Evolutionary conservation across 805 yeast species (phyloP).

Genomic region (Tetrapisispora pingtungensis): DNA sequence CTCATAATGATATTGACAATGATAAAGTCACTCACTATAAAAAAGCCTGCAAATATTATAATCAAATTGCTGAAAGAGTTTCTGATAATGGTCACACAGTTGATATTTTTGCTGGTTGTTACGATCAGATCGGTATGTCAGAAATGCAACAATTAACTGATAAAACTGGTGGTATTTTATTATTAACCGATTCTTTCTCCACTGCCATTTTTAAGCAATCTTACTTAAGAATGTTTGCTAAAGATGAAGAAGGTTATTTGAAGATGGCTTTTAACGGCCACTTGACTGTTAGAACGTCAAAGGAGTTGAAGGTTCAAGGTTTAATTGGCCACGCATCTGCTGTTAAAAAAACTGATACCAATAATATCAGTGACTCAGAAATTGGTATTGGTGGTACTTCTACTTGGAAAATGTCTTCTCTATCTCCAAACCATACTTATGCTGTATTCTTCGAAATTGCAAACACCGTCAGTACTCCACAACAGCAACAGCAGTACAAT

Average conservation of each 20-base stretch:
- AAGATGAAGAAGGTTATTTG: slow-evolving; percentile 76
- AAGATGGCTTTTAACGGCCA: slow-evolving; percentile 83
- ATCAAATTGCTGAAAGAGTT: slow-evolving; percentile 57
- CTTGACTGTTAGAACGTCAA: slow-evolving; percentile 74
- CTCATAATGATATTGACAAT: slow-evolving; percentile 89
- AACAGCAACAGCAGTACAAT: slow-evolving; percentile 2
- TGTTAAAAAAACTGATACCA: slow-evolving; percentile 45
- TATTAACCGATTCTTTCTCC: slow-evolving; percentile 85
- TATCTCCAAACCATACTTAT: slow-evolving; percentile 79
- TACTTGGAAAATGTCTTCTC: slow-evolving; percentile 71
- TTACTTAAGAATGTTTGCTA: slow-evolving; percentile 71
- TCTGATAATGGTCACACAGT: slow-evolving; percentile 65
- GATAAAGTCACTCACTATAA: slow-evolving; percentile 78
- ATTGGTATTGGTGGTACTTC: slow-evolving; percentile 88
- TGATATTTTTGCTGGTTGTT: slow-evolving; percentile 86
- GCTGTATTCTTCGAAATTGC: slow-evolving; percentile 80
- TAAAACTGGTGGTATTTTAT: slow-evolving; percentile 78
- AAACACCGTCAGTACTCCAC: slow-evolving; percentile 12
- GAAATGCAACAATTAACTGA: slow-evolving; percentile 82
- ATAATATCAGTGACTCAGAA: slow-evolving; percentile 79
- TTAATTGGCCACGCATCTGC: slow-evolving; percentile 85
- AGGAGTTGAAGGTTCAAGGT: slow-evolving; percentile 81
- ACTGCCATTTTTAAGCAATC: slow-evolving; percentile 89
- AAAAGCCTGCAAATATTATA: slow-evolving; percentile 74
- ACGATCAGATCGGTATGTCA: slow-evolving; percentile 86